Evolutionary conservation across 179 eudicot species (phyloP).

Genomic region (Beta lomatogona): DNA sequence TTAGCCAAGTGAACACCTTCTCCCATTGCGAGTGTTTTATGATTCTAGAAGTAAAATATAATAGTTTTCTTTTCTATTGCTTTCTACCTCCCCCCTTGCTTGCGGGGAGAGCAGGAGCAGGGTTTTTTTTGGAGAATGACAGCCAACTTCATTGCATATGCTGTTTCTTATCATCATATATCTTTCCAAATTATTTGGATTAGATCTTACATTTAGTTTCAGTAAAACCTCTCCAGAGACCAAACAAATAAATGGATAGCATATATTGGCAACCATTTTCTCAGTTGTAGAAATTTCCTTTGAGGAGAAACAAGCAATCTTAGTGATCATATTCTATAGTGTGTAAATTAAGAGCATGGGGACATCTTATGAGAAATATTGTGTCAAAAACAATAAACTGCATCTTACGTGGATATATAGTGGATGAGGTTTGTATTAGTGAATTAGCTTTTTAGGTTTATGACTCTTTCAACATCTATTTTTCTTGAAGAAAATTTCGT

Average conservation of each 20-base stretch:
- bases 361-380: not conserved
- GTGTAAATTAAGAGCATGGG: not conserved
- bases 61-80: not conserved
- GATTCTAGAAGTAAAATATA: not conserved
- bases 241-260: not conserved
- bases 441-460: not conserved
- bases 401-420: not conserved
- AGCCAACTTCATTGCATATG: not conserved
- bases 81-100: not conserved
- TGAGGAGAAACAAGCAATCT: not conserved
- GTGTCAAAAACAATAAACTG: not conserved
- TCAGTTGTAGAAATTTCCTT: not conserved
- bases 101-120: not conserved
- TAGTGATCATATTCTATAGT: not conserved
- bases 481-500: not conserved
- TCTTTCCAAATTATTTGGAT: not conserved
- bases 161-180: not conserved
- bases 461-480: not conserved
- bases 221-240: not conserved
- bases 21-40: not conserved
- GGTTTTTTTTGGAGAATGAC: not conserved
- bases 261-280: not conserved
- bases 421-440: not conserved
- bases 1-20: not conserved
- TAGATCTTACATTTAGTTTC: not conserved